Evolutionary conservation across 352 stramenopile species (phyloP).

Genomic region (Globisporangium uncinulatum): DNA sequence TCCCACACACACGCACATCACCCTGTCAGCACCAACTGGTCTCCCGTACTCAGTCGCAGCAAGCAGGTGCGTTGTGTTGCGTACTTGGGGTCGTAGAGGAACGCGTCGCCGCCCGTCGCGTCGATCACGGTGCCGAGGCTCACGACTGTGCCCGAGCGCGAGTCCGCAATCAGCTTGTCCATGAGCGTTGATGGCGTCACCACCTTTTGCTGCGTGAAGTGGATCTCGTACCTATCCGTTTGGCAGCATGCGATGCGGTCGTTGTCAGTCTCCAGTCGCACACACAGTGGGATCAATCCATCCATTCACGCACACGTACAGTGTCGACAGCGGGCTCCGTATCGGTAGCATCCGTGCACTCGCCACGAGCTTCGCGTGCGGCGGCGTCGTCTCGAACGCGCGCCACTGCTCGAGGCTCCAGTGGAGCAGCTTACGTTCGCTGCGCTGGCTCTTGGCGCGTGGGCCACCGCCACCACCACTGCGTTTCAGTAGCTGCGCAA

Average conservation of each 20-base stretch:
- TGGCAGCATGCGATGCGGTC: neutral
- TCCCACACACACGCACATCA: neutral
- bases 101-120: constrained; percentile 58
- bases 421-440: constrained; percentile 62
- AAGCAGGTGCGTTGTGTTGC: constrained; percentile 4
- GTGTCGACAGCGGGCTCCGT: constrained; percentile 67
- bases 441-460: constrained; percentile 1
- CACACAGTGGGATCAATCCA: neutral
- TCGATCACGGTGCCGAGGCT: constrained; percentile 80
- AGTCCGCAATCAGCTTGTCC: constrained; percentile 73
- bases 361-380: constrained; percentile 42
- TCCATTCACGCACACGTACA: constrained; percentile 33
- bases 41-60: neutral
- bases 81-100: constrained; percentile 75
- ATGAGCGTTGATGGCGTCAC: constrained; percentile 70
- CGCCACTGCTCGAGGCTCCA: constrained; percentile 59
- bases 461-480: constrained; percentile 1
- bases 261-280: neutral
- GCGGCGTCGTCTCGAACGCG: constrained; percentile 51
- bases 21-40: neutral
- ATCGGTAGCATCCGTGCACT: constrained; percentile 67
- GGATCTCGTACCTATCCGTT: constrained; percentile 68
- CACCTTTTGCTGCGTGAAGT: constrained; percentile 54
- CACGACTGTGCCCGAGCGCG: constrained; percentile 48
- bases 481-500: constrained; percentile 11